Conservation (phyloP, 768 basidiomycete genomes). For the Nidula microcarpa region DNA sequence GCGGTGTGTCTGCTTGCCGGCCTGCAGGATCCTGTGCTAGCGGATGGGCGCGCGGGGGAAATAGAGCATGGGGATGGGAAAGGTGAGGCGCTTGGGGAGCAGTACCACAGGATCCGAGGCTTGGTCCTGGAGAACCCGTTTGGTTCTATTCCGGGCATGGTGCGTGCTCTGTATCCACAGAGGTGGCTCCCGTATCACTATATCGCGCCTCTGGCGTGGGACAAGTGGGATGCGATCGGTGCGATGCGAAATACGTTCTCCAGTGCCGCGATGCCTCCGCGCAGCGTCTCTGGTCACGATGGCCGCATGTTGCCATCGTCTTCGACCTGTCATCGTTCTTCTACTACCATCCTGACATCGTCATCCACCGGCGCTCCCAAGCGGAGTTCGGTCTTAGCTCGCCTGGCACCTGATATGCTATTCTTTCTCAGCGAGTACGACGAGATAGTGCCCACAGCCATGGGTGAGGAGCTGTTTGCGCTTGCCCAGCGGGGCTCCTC, state of each 20-base stretch:
- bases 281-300: not conserved
- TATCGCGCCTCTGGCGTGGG: constrained; percentile 37
- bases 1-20: constrained; percentile 34
- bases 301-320: not conserved
- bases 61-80: not conserved
- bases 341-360: not conserved
- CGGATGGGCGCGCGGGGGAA: not conserved
- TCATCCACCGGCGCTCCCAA: not conserved
- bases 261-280: not conserved
- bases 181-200: constrained; percentile 48
- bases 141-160: constrained; percentile 42
- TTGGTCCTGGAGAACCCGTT: constrained; percentile 50
- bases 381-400: constrained; percentile 3
- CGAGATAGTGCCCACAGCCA: constrained; percentile 39
- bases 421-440: constrained; percentile 39
- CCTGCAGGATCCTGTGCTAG: not conserved
- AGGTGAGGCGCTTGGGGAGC: not conserved
- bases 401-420: constrained; percentile 20
- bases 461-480: constrained; percentile 24
- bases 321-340: not conserved
- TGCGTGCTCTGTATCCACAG: constrained; percentile 42
- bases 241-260: constrained; percentile 12
- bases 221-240: constrained; percentile 41
- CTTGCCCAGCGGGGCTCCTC: not conserved
- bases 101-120: constrained; percentile 20